Evolutionary conservation across 2,329 filamentous ascomycete genomes (phyloP).

Genomic region (Penicillium sp.): DNA sequence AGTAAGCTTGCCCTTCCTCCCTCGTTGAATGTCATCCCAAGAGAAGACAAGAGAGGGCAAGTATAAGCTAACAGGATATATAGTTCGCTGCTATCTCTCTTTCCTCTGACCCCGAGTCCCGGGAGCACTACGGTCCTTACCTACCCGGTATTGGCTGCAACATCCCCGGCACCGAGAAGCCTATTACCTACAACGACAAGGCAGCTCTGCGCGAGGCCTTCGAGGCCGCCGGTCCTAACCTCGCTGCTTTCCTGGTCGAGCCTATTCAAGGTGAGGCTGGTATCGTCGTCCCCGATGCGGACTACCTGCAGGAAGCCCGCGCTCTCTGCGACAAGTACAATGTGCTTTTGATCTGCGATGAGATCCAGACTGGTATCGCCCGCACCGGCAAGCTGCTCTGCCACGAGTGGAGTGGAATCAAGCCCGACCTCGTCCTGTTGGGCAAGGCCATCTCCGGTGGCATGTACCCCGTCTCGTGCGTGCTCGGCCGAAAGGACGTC

Average conservation of each 20-base stretch:
- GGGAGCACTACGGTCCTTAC: constrained; percentile 96
- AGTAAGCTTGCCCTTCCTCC: constrained; percentile 56
- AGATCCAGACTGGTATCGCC: constrained; percentile 97
- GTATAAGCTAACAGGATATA: constrained; percentile 14
- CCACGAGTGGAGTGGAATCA: constrained; percentile 92
- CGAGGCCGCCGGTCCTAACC: constrained; percentile 78
- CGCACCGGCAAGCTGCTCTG: constrained; percentile 93
- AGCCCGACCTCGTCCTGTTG: constrained; percentile 90
- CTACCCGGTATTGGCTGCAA: constrained; percentile 82
- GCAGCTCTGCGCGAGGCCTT: constrained; percentile 78
- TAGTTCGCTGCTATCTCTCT: constrained; percentile 91
- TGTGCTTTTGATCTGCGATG: constrained; percentile 93
- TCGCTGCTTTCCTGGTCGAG: constrained; percentile 91
- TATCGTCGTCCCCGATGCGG: constrained; percentile 90
- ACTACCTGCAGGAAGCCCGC: constrained; percentile 79
- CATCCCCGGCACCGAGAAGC: constrained; percentile 74
- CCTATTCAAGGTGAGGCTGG: constrained; percentile 97
- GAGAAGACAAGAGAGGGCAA: too few species aligned
- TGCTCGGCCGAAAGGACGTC: constrained; percentile 83
- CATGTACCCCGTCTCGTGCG: constrained; percentile 98
- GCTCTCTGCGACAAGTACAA: constrained; percentile 94
- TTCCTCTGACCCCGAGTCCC: constrained; percentile 92
- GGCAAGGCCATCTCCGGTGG: constrained; percentile 98
- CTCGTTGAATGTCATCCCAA: too few species aligned
- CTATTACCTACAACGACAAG: constrained; percentile 85